phyloP scores from a whole-genome alignment of 148 eudicot genomes.

The Beta vulgaris region DNA sequence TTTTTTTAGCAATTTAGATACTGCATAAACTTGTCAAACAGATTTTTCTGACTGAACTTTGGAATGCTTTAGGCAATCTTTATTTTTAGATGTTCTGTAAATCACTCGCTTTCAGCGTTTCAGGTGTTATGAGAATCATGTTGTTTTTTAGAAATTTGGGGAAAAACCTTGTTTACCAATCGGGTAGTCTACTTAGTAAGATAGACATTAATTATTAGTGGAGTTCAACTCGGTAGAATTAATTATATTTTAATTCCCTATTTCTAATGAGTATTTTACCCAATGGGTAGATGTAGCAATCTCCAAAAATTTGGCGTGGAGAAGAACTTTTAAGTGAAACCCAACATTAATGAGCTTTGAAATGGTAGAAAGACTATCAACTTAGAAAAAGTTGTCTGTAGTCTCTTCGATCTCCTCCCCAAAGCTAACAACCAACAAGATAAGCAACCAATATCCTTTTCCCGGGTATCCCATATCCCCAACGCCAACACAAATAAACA shows the following conservation, averaged over 20 bases:
- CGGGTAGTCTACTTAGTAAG: no score
- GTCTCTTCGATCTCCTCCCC: background rate
- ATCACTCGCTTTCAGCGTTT: background rate
- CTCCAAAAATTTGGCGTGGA: background rate
- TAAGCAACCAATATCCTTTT: background rate
- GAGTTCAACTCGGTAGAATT: no score
- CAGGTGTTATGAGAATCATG: background rate
- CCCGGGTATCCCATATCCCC: no score
- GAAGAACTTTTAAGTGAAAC: background rate
- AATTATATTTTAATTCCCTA: no score
- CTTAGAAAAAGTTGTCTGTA: no score
- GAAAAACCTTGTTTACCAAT: no score
- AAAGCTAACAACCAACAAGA: background rate
- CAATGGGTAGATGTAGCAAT: no score
- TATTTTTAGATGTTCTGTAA: background rate
- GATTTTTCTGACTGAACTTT: background rate
- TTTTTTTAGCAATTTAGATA: background rate
- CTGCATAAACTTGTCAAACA: background rate
- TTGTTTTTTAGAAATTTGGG: no score
- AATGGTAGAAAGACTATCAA: background rate
- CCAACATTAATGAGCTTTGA: background rate
- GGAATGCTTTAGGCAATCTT: background rate
- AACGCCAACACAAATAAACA: no score
- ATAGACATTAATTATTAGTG: no score
- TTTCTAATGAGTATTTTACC: no score